Percentiles rank a stretch among this genome's conserved stretches.
Conservation (phyloP, 2,329 filamentous ascomycete species). For the Aspergillus calidoustus region DNA sequence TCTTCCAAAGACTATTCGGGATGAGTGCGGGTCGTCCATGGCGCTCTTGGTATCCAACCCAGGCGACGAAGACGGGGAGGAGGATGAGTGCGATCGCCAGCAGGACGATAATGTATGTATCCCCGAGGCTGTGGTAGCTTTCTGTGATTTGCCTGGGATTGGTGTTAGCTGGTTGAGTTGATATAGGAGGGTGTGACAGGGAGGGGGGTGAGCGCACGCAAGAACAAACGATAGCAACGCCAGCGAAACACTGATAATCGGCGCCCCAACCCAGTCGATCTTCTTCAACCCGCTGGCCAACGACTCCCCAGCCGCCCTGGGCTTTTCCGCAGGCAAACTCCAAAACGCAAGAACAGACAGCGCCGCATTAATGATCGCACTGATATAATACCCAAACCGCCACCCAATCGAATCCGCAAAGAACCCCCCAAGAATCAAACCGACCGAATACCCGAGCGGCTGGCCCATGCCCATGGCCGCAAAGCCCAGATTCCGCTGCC, state of each 20-base stretch:
- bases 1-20: constrained; percentile 67
- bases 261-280: constrained; percentile 60
- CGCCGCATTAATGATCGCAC: constrained; percentile 48
- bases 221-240: constrained; percentile 58
- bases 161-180: constrained; percentile 42
- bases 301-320: background rate
- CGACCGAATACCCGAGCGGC: constrained; percentile 57
- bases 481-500: constrained; percentile 57
- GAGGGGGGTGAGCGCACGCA: constrained; percentile 31
- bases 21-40: constrained; percentile 59
- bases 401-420: constrained; percentile 56
- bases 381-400: constrained; percentile 57
- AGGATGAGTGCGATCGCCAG: constrained; percentile 50
- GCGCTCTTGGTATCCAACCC: constrained; percentile 57
- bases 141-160: constrained; percentile 10
- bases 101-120: constrained; percentile 51
- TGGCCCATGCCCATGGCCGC: constrained; percentile 56
- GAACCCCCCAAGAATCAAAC: constrained; percentile 50
- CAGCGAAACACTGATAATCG: constrained; percentile 50
- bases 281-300: constrained; percentile 28
- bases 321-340: constrained; percentile 39
- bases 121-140: constrained; percentile 6
- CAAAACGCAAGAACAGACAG: constrained; percentile 48
- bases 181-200: constrained; percentile 3
- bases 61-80: constrained; percentile 57